Base-by-base conservation (phyloP, 2,329 filamentous ascomycete genomes). In the Cladophialophora psammophila region DNA sequence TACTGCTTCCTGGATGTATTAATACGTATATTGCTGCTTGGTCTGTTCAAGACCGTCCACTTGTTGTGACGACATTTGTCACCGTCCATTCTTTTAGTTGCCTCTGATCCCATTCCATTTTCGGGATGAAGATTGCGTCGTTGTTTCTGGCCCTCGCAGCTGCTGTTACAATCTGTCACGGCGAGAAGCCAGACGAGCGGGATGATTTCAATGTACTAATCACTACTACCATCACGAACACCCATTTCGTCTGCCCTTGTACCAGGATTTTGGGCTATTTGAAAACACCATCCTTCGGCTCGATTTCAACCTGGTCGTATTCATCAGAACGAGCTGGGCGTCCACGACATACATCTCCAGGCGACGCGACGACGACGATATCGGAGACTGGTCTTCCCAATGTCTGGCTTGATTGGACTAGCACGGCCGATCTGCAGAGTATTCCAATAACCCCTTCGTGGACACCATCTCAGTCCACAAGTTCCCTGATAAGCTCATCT, bases 191-290 rank as follows among this genome's bases (percentile, higher is more conserved):
- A 10, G 38, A 32, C 38, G 10, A 60, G 10, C 52, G 58, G 58
- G 15, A 38, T 7, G 45, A 38, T n/a, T 60, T 15, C 15, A 31
- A 60, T 3, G n/a, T 60, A 10, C 42, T 60, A 48, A 10, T 48
- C 42, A 60, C 58, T 9, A 60, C 58, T 18, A 60, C 45, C 15
- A 6, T 60, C 31, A 60, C 58, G 9, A 60, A 53, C 58, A 52
- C 32, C 1, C 58, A 60, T 20, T 52, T 18, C 13, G 45, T 60
- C n/a, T 60, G 58, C 26, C 58, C 58, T 36, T 60, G 58, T 38
- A 60, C 42, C n/a, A 38, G 9, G 34, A 18, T 7, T 50, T 20
- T 60, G 58, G 31, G 32, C 42, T n/a, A 36, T 52, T 52, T 20
- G 2, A 26, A 26, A 8, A 7, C n/a, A 3, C 7, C 42, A 48